Base-by-base conservation (phyloP, 2,329 filamentous ascomycete genomes). In the Pyrenochaeta sp. region DNA sequence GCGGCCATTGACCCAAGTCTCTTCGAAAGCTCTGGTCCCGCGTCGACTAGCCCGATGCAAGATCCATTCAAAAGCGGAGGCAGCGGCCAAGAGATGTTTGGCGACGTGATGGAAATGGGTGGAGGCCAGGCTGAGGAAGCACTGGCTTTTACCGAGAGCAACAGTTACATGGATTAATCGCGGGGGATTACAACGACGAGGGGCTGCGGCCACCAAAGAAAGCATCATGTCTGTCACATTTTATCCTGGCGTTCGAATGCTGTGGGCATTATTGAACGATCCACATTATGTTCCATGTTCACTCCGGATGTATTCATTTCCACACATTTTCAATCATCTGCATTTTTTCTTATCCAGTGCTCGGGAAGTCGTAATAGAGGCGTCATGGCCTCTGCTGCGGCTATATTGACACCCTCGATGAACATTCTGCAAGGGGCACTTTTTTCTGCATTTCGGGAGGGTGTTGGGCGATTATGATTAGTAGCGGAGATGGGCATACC, bases 111-210 rank as follows among this genome's bases (percentile, higher is more conserved):
- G 58, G 67, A 69, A 32, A 59, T 60, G 36, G 64, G 58, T 19
- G 67, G 65, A 17, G 64, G 68, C 24, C 68, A 72, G 39, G 68
- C 66, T 6, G 68, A 70, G 37, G 68, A 72, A 41, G 68, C 68
- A 11, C 44, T 72, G 39, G 68, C 68, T 35, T 58, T 68, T 3
- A 71, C 68, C 3, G 68, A 68, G 45, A 56, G 57, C 23, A 65
- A 63, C 45, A 59, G 55, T 31, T 68, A 67, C 40, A 53, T 67
- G 55, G 64, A 68, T 17, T 69, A 65, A 60, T 37, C 39, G 15
- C 23, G 23, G 31, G 11, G 20, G 41, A 18, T 35, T 43, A 10
- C 23, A 28, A 15, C 11, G n/a, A 27, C 15, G 13, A 28, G 36
- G 31, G 15, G 35, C 31, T 6, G 9, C 19, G 22, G n/a, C n/a